A percentile compares a stretch with the other conserved stretches of the same genome.
Evolutionary conservation across 1,139 yeast genomes (phyloP).

Genomic region (Hansenula lynferdii): DNA sequence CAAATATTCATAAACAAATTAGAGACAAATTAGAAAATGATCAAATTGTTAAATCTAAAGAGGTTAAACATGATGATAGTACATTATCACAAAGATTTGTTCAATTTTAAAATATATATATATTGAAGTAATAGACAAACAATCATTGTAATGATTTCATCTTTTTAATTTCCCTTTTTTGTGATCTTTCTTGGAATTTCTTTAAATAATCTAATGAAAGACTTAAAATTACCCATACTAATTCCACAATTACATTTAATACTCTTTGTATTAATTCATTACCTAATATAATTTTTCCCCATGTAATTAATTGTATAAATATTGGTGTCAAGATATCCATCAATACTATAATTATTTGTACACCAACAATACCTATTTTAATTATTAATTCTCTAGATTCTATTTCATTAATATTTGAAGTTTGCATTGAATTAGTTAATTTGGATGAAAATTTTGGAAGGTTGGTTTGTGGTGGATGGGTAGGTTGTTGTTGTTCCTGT

Average conservation of each 20-base stretch:
- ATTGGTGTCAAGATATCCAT: conserved; percentile 3
- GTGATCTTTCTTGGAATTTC: not conserved
- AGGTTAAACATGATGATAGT: conserved; percentile 21
- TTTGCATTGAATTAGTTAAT: no score
- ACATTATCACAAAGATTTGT: conserved; percentile 28
- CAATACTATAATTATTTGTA: not conserved
- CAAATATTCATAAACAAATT: conserved; percentile 57
- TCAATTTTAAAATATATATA: conserved; percentile 7
- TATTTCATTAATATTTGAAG: no score
- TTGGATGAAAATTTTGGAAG: not conserved
- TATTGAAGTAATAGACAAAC: not conserved
- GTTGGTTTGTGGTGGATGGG: not conserved
- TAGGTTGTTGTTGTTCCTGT: not conserved
- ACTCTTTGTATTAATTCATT: conserved; percentile 3
- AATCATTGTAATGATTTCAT: not conserved
- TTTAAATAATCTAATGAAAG: conserved; percentile 1
- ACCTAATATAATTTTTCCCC: not conserved
- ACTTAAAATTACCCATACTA: not conserved
- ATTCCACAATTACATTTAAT: not conserved
- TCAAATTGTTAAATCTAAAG: conserved; percentile 21
- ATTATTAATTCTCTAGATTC: not conserved
- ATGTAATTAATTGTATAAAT: not conserved
- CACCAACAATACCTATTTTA: conserved; percentile 3
- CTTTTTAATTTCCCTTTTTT: not conserved
- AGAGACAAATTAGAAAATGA: conserved; percentile 45